Conservation (phyloP, 768 basidiomycete genomes). For the Tylopilus vinaceipallidus region DNA sequence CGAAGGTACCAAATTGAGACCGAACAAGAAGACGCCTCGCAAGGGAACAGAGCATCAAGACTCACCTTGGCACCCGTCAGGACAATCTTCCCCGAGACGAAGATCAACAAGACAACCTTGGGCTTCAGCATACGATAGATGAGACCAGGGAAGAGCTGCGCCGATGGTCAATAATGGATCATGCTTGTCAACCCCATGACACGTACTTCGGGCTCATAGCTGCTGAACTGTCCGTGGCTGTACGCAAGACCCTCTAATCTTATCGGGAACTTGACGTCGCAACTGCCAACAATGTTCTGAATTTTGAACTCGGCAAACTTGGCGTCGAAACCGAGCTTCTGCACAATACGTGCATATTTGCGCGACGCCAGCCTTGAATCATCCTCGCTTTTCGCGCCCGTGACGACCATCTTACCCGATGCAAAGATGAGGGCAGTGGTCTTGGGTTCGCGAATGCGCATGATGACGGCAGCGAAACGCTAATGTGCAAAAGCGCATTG, state of each 20-base stretch:
- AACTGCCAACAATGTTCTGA: constrained; percentile 97
- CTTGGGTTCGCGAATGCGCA: constrained; percentile 99
- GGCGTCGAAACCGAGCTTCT: constrained; percentile 98
- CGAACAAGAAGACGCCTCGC: no score
- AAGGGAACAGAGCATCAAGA: not conserved
- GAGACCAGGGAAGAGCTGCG: constrained; percentile 93
- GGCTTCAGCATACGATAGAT: constrained; percentile 99
- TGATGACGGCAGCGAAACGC: constrained; percentile 99
- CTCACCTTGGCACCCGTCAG: constrained; percentile 97
- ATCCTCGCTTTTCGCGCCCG: constrained; percentile 98
- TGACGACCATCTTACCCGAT: constrained; percentile 99
- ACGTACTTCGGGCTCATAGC: constrained; percentile 94
- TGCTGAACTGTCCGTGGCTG: constrained; percentile 96
- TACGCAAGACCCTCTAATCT: constrained; percentile 96
- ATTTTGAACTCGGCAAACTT: constrained; percentile 99
- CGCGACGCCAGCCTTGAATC: constrained; percentile 95
- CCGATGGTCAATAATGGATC: not conserved
- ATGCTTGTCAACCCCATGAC: not conserved
- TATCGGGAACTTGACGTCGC: constrained; percentile 99
- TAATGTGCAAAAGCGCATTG: constrained; percentile 67
- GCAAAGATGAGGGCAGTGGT: constrained; percentile 99
- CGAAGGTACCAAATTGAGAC: no score
- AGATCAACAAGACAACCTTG: constrained; percentile 97
- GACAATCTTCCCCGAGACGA: constrained; percentile 99
- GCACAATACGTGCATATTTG: constrained; percentile 98